Percentiles rank a stretch among this genome's conserved stretches.
phyloP scores from a whole-genome alignment of 2,329 filamentous ascomycete genomes.

The Colletotrichum somersetense region DNA sequence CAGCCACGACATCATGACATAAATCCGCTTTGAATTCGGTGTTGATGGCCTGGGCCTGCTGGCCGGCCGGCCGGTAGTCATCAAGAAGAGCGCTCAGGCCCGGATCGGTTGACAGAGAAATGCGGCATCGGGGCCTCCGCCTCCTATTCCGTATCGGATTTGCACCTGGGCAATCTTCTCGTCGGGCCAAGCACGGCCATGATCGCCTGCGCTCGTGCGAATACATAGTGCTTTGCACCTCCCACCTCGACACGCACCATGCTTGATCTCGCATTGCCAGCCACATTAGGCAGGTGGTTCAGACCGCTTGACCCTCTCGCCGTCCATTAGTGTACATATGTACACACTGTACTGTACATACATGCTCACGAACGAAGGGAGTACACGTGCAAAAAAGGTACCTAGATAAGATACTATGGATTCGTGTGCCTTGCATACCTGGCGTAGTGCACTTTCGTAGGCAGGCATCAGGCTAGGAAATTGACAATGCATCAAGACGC shows the following conservation, averaged over 20 bases:
- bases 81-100: no score
- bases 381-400: no score
- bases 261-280: slow-evolving; percentile 25
- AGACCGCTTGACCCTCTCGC: not conserved
- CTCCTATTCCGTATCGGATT: not conserved
- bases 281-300: slow-evolving; percentile 31
- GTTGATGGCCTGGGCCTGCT: no score
- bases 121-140: not conserved
- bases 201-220: not conserved
- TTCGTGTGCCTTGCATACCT: no score
- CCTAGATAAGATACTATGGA: no score
- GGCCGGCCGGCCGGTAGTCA: no score
- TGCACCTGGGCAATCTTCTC: not conserved
- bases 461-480: not conserved
- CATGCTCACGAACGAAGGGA: not conserved
- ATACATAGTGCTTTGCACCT: not conserved
- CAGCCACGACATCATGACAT: no score
- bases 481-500: slow-evolving; percentile 1
- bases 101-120: no score
- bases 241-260: not conserved
- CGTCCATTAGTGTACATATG: not conserved
- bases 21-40: no score
- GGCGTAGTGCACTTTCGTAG: not conserved
- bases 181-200: not conserved
- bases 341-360: no score